Base-by-base conservation (phyloP, 768 basidiomycete species). In the Rhizopogon vinicolor region DNA sequence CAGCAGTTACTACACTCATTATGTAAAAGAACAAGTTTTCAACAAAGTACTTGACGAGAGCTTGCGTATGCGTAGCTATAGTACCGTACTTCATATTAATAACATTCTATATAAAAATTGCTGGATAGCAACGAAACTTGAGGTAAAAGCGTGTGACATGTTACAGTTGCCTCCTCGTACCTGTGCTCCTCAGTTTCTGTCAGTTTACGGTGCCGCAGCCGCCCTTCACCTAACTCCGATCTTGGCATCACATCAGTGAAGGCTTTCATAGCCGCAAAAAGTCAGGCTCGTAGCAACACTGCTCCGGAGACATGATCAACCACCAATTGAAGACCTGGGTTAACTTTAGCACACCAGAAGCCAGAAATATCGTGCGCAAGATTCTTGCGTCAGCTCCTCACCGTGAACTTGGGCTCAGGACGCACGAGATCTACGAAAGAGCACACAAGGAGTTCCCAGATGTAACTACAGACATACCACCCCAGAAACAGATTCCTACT, bases 371-470 rank as follows among this genome's bases (percentile, higher is more conserved):
- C 8, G 58, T 58, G 5, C 58, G 56, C 39, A 57, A 37, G 22
- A 42, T 49, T 39, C 45, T 58, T 41, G 39, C 50, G 9, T 46
- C 58, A 41, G 31, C 56, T 41, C n/a, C 35, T 31, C 41, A 42
- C 51, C 43, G 33, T 40, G 48, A 29, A 5, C 35, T 56, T 18
- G 62, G 51, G 14, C 53, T 65, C 25, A 31, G 41, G n/a, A 57
- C 55, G 25, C 57, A 56, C 7, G 52, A 66, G n/a, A 65, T 66
- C 6, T 65, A 44, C 44, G 52, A 58, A 22, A 44, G 31, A 7
- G 55, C 44, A 22, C 41, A 54, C 31, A 14, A 45, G 12, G 44
- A 55, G 33, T 55, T 52, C 44, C 58, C 60, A 10, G 51, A 52
- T 41, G 51, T 37, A 31, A 50, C 33, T 46, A 44, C 45, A 16